These are phyloP conservation scores for Lactarius deliciosus DNA, from an alignment of 768 basidiomycete species.

Conservation along the genomic window DNA sequence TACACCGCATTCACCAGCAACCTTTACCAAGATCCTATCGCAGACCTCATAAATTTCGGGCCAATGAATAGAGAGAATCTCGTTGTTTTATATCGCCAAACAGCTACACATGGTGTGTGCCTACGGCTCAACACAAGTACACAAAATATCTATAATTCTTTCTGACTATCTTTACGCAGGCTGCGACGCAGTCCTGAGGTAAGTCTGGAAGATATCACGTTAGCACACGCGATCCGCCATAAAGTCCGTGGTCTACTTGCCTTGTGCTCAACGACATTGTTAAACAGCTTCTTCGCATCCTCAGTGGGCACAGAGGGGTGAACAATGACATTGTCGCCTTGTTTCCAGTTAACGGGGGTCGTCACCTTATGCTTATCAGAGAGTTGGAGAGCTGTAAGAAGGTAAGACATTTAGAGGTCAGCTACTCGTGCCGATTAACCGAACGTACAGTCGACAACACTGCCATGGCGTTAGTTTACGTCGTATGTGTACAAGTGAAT, in stretches of 20 bases:
- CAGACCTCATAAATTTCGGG: background rate
- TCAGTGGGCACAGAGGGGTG: constrained; percentile 81
- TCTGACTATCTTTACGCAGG: constrained; percentile 33
- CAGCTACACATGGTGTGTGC: background rate
- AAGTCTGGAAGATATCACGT: constrained; percentile 51
- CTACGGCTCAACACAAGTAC: constrained; percentile 9
- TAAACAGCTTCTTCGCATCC: constrained; percentile 91
- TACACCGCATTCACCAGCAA: background rate
- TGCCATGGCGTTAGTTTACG: constrained; percentile 23
- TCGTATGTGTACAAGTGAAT: background rate
- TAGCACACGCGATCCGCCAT: background rate
- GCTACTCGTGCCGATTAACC: too few relatives aligned
- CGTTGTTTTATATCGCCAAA: background rate
- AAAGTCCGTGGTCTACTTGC: constrained; percentile 42
- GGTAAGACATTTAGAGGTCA: constrained; percentile 31
- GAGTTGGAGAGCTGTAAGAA: constrained; percentile 70
- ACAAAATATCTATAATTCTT: constrained; percentile 11
- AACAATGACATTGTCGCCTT: constrained; percentile 92
- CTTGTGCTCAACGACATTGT: constrained; percentile 74
- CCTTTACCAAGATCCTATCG: background rate
- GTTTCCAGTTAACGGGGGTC: constrained; percentile 94
- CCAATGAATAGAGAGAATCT: background rate
- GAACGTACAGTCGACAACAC: constrained; percentile 70
- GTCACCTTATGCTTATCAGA: constrained; percentile 83
- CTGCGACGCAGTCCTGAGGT: constrained; percentile 80